Base-by-base conservation (phyloP, 805 yeast species). In the Metschnikowia baotianmanensis region DNA sequence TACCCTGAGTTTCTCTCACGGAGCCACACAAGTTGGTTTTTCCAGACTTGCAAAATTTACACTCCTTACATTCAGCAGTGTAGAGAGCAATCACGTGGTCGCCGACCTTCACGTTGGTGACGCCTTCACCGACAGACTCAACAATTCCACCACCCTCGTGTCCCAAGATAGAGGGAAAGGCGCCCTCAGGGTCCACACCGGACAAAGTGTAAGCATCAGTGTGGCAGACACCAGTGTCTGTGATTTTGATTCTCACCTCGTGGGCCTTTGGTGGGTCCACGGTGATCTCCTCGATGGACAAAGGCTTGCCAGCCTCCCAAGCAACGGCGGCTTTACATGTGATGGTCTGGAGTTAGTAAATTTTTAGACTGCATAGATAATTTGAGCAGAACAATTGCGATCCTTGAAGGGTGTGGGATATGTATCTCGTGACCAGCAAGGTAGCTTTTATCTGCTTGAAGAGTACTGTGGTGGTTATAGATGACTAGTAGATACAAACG, bases 61-160 rank as follows among this genome's bases (percentile, higher is more conserved):
- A 93, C 66, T 89, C 86, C 50, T 75, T 72, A 72, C 99, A 93
- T 68, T 95, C 99, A 38, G 99, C 96, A 26, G 98, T 93, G 78
- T 93, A 95, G 32, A 93, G 72, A 16, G 95, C 90, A 56, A 95
- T 78, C 47, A 93, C 99, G 52, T 83, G 83, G 67, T 93, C 99
- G 53, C 99, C 99, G 27, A 74, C 82, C 70, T 88, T 86, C 55
- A 91, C 96, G 57, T 68, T 78, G 46, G 89, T 82, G 46, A 93
- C 99, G 51, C 86, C 97, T 61, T 86, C 96, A 58, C 99, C 99
- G 31, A 93, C 77, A 38, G 88, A 78, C 72, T 91, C 99, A 32
- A 93, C 98, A 47, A 87, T 73, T 59, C 99, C 99, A 28, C 97
- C 96, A 68, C 97, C 96, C 68, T 93, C 99, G 68, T 93, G 99